Conservation (phyloP, 148 eudicot genomes). For the Simmondsia chinensis region DNA sequence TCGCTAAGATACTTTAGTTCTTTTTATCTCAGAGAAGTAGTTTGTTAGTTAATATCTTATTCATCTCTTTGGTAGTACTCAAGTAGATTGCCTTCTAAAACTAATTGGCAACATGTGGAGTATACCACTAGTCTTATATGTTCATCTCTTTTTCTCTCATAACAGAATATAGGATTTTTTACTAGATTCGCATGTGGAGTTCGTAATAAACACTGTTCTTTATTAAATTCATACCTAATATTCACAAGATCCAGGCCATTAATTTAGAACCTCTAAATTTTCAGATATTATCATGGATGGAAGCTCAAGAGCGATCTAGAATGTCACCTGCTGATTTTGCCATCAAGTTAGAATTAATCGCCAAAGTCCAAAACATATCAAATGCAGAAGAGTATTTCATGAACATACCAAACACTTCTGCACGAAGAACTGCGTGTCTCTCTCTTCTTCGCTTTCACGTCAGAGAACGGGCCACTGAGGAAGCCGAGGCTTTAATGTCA, state of each 20-base stretch:
- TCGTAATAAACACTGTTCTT: too few relatives aligned
- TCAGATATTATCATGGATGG: conserved; percentile 25
- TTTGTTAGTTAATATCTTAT: too few relatives aligned
- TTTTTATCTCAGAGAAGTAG: too few relatives aligned
- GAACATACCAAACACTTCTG: conserved; percentile 1
- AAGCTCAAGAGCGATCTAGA: conserved; percentile 4
- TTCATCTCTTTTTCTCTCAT: background rate
- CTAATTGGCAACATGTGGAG: too few relatives aligned
- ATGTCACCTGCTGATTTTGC: conserved; percentile 18
- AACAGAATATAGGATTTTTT: background rate
- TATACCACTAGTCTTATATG: background rate
- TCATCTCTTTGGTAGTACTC: too few relatives aligned
- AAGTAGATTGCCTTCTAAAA: too few relatives aligned
- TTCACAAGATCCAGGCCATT: too few relatives aligned
- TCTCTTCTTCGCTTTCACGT: conserved; percentile 21
- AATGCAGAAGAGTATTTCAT: conserved; percentile 25
- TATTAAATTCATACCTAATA: too few relatives aligned
- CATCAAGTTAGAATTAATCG: conserved; percentile 13
- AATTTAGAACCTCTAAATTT: background rate
- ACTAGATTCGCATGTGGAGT: too few relatives aligned
- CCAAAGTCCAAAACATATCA: conserved; percentile 2
- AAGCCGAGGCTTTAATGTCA: conserved; percentile 17
- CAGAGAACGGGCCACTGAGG: conserved; percentile 13
- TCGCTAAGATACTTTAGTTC: too few relatives aligned
- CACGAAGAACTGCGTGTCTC: conserved; percentile 11